These are phyloP conservation scores for Pseudonitzschia multiseries DNA, from an alignment of 108 stramenopile species.

Conservation along the genomic window DNA sequence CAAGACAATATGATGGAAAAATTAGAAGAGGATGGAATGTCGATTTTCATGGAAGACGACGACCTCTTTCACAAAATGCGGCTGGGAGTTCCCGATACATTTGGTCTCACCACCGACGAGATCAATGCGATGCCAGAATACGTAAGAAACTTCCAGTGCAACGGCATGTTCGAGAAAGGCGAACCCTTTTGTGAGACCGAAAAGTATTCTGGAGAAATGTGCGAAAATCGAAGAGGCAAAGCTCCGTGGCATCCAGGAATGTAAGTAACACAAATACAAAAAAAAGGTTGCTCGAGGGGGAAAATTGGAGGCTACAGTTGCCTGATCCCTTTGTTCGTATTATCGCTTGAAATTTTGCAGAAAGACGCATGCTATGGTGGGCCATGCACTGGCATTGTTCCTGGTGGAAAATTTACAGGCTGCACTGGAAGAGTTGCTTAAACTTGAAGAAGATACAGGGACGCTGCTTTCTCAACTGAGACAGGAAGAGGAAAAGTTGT, in stretches of 20 bases:
- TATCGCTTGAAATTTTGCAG: slow-evolving; percentile 7
- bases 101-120: slow-evolving; percentile 7
- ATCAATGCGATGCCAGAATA: slow-evolving; percentile 30
- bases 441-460: slow-evolving; percentile 4
- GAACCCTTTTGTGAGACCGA: slow-evolving; percentile 34
- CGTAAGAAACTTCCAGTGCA: slow-evolving; percentile 37
- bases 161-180: slow-evolving; percentile 34
- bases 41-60: slow-evolving; percentile 10
- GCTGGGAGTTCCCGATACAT: slow-evolving; percentile 32
- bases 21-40: slow-evolving; percentile 19
- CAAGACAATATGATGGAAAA: background rate
- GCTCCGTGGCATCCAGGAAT: slow-evolving; percentile 49
- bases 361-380: slow-evolving; percentile 45
- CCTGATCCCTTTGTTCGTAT: background rate
- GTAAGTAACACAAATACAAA: slow-evolving; percentile 7
- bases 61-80: background rate
- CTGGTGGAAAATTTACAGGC: slow-evolving; percentile 29
- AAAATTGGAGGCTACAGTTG: background rate
- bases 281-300: no score
- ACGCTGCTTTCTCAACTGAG: slow-evolving; percentile 4
- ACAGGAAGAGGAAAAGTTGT: slow-evolving; percentile 5
- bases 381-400: slow-evolving; percentile 42
- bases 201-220: slow-evolving; percentile 25
- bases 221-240: slow-evolving; percentile 17
- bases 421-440: slow-evolving; percentile 20